Evolutionary conservation across 345 rosid genomes (phyloP), one percentile per base, ranked within the genome.

Genomic region (Cardamine occulta): DNA sequence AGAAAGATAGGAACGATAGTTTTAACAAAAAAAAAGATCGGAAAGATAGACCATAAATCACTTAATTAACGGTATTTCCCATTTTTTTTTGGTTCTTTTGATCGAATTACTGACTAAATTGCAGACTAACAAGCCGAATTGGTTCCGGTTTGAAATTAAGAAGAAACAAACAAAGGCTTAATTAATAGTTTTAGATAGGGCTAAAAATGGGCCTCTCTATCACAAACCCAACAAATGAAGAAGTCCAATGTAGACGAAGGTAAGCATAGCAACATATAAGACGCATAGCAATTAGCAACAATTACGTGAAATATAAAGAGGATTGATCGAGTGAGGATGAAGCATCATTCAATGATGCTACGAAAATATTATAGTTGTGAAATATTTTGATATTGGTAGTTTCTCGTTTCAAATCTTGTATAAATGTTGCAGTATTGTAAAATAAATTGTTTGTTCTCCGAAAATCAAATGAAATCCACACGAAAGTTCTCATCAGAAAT

Each of bases 391-490:
- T 35, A 5, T 37, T 37, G 9, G n/a, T 40, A 23, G 24, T 15
- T 53, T 68, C 24, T 53, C 49, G 35, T 67, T 8, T 40, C 18
- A 68, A 39, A 68, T 39, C 37, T 54, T 24, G 24, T 37, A 68
- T 10, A 53, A 26, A 26, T 26, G 34, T 54, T 14, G 34, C 21
- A 10, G 57, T 31, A 32, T 32, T 31, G n/a, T 21, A 51, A 51
- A 52, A 51, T 8, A 52, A 32, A 19, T 1, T 3, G 5, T 66
- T 66, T 49, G 23, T 66, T 66, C 15, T 35, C 24, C 0, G 40
- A 35, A 37, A 37, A 37, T 37, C 42, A 37, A 37, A 37, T 37
- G 14, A 37, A 35, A 37, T 37, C 42, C 42, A 37, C 13, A 37
- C 40, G 11, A 37, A 37, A 37, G 7, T 2, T 66, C n/a, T n/a